Base-by-base conservation (phyloP, 352 stramenopile genomes). In the Phytopythium aichiense region DNA sequence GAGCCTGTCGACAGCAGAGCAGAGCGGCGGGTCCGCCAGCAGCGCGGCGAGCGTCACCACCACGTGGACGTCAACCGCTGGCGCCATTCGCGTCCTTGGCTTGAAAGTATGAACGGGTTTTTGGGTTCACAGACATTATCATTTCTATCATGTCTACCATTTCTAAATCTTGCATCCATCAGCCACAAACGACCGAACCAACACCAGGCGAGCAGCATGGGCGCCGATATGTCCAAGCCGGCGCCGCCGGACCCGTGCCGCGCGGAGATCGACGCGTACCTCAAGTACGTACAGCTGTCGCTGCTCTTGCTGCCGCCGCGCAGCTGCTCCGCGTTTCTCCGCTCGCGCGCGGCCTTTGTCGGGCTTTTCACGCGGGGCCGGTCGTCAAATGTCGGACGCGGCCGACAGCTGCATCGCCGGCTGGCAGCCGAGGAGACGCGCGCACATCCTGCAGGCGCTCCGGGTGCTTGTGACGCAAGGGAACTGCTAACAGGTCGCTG, bases 251-350 rank as follows among this genome's bases (percentile, higher is more conserved):
- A 90, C 63, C 74, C 78, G 50, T 92, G 82, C 63, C 64, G 73
- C 20, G 48, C 57, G 2, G 67, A 87, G 63, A 92, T 92, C 80
- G 69, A 84, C 20, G 65, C 58, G 43, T 92, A 92, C 69, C 83
- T 92, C 69, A 89, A 85, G 82, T 92, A 58, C 65, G 77, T 89
- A 31, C 15, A 25, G 31, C 23, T 61, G 51, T 31, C 48, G 22
- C 30, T 55, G 43, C 30, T n/a, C 7, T 2, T 23, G 25, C 37
- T 51, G 2, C n/a, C 58, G 22, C 40, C 7, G 7, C 37, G n/a
- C 40, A n/a, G 4, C 13, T 48, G 40, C 40, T 33, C 8, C 43
- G 20, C n/a, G 37, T 58, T 58, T 58, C 53, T 58, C 33, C 37
- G 37, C 37, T 58, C 53, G n/a, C 30, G 69, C 40, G 13, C 46